Percentiles rank a stretch among this genome's conserved stretches.
Evolutionary conservation across 2,329 filamentous ascomycete species (phyloP).

Genomic region (Ophiocordyceps camponoti-floridani): DNA sequence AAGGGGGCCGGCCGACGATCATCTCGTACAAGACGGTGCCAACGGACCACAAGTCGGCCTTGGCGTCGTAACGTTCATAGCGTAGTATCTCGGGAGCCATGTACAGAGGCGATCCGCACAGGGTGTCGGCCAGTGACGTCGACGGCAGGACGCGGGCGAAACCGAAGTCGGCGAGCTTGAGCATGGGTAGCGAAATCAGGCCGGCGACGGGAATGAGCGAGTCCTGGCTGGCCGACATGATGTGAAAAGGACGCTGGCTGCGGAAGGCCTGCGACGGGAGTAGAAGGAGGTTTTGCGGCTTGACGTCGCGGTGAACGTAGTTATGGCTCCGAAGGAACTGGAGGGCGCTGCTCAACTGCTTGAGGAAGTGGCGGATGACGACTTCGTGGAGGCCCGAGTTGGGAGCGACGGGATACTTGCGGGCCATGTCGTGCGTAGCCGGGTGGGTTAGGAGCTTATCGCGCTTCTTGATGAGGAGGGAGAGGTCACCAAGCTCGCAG

Average conservation of each 20-base stretch:
- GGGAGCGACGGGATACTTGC: slow-evolving; percentile 73
- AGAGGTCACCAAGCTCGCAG: slow-evolving; percentile 86
- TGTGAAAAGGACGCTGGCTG: slow-evolving; percentile 32
- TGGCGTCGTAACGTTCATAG: slow-evolving; percentile 94
- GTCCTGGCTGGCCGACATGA: slow-evolving; percentile 60
- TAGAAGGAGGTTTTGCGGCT: slow-evolving; percentile 87
- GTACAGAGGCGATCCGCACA: slow-evolving; percentile 92
- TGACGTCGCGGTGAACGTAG: slow-evolving; percentile 91
- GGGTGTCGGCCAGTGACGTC: slow-evolving; percentile 82
- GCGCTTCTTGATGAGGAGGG: slow-evolving; percentile 89
- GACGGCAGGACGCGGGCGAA: slow-evolving; percentile 84
- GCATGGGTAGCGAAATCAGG: slow-evolving; percentile 72
- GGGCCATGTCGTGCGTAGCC: slow-evolving; percentile 74
- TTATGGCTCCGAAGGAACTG: slow-evolving; percentile 73
- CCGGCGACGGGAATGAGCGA: slow-evolving; percentile 69
- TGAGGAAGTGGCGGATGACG: slow-evolving; percentile 87
- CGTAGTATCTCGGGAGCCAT: slow-evolving; percentile 97
- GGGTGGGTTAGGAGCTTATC: slow-evolving; percentile 63
- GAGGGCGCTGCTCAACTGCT: slow-evolving; percentile 83
- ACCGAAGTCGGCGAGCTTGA: slow-evolving; percentile 98
- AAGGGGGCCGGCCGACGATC: slow-evolving; percentile 78
- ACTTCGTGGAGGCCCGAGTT: slow-evolving; percentile 89
- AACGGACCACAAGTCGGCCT: slow-evolving; percentile 94
- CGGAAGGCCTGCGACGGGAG: slow-evolving; percentile 65
- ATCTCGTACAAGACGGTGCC: slow-evolving; percentile 94